Conservation (phyloP, 805 yeast genomes). For the Candida pseudoglaebosa region DNA sequence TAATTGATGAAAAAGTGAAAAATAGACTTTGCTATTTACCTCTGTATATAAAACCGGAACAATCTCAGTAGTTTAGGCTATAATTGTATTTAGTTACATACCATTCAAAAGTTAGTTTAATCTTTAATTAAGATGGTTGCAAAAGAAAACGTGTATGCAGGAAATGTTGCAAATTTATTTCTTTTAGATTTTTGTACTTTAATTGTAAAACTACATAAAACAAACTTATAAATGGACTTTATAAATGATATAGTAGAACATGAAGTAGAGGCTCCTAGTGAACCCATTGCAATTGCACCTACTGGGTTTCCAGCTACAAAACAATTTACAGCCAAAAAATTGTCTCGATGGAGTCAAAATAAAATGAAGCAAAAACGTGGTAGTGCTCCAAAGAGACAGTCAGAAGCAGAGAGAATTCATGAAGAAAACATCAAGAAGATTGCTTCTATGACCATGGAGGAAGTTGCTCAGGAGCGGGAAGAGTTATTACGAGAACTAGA, state of each 20-base stretch:
- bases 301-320: constrained; percentile 36
- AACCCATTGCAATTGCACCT: constrained; percentile 22
- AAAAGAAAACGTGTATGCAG: not conserved
- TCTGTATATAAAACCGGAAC: constrained; percentile 9
- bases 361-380: constrained; percentile 18
- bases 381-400: constrained; percentile 14
- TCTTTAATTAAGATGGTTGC: too few relatives aligned
- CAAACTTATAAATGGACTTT: constrained; percentile 48
- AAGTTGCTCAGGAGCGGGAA: constrained; percentile 58
- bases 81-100: too few relatives aligned
- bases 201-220: too few relatives aligned
- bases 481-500: constrained; percentile 66
- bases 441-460: constrained; percentile 59
- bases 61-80: too few relatives aligned
- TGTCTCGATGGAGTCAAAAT: constrained; percentile 50
- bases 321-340: constrained; percentile 26
- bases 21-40: constrained; percentile 15
- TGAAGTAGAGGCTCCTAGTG: constrained; percentile 36
- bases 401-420: constrained; percentile 74
- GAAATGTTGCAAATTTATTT: not conserved
- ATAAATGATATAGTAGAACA: constrained; percentile 72
- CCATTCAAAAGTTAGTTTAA: too few relatives aligned
- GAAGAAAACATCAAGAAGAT: constrained; percentile 65
- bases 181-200: too few relatives aligned
- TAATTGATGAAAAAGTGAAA: constrained; percentile 13